Evolutionary conservation across 2,329 filamentous ascomycete genomes (phyloP).

Genomic region (Talaromyces rugulosus): DNA sequence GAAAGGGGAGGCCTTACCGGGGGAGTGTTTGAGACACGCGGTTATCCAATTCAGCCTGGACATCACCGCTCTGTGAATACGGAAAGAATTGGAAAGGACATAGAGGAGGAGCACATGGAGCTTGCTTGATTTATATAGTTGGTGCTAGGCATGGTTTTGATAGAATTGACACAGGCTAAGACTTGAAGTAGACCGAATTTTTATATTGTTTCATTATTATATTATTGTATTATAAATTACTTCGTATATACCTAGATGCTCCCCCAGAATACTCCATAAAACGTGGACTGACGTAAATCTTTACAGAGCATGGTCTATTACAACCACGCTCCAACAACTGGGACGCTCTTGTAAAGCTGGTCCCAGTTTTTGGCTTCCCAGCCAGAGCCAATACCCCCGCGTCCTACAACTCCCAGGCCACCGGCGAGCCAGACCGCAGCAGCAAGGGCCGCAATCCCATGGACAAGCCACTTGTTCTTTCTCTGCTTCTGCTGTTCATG

Average conservation of each 20-base stretch:
- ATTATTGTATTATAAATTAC: background rate
- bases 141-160: background rate
- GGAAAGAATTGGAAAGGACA: background rate
- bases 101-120: background rate
- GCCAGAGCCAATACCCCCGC: constrained; percentile 63
- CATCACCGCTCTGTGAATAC: background rate
- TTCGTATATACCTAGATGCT: background rate
- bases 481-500: constrained; percentile 52
- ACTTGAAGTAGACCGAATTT: background rate
- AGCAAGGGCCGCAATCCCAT: constrained; percentile 57
- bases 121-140: background rate
- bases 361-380: constrained; percentile 83
- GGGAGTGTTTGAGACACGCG: constrained; percentile 30
- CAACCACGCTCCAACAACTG: constrained; percentile 52
- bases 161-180: background rate
- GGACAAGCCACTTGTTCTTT: constrained; percentile 67
- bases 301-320: constrained; percentile 16
- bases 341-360: constrained; percentile 61
- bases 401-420: constrained; percentile 71
- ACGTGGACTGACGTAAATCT: background rate
- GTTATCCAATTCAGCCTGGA: constrained; percentile 16
- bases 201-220: background rate
- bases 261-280: background rate
- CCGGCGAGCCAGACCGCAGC: constrained; percentile 75
- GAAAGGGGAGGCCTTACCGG: constrained; percentile 33